Conservation (phyloP, 1,284 basidiomycete species). For the Naganishia liquefaciens region DNA sequence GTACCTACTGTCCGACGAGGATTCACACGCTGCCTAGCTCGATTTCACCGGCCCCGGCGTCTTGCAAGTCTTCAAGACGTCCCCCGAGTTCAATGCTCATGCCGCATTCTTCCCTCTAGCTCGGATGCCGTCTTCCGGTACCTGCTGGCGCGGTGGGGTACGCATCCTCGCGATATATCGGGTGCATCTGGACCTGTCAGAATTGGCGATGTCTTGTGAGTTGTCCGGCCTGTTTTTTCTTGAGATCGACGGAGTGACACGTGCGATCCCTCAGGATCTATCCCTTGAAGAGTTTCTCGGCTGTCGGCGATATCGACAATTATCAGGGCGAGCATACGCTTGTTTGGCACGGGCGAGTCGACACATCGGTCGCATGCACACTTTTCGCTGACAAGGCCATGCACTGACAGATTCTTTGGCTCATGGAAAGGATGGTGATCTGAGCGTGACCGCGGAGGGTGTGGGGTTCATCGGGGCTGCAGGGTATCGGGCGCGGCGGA, state of each 20-base stretch:
- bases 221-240: neutral
- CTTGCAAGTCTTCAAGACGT: constrained; percentile 15
- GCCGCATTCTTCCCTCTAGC: neutral
- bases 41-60: constrained; percentile 34
- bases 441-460: no score
- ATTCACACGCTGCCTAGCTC: constrained; percentile 11
- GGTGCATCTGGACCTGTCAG: constrained; percentile 25
- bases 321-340: constrained; percentile 23
- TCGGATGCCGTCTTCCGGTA: constrained; percentile 34
- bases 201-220: constrained; percentile 37
- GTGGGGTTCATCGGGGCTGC: no score
- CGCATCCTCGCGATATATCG: constrained; percentile 31
- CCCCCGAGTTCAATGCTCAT: neutral
- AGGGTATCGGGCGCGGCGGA: no score
- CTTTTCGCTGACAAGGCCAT: neutral
- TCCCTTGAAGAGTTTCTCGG: constrained; percentile 20
- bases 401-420: constrained; percentile 24
- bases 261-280: constrained; percentile 11
- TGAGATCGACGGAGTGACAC: neutral
- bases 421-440: constrained; percentile 16
- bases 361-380: no score
- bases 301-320: constrained; percentile 4
- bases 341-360: constrained; percentile 26
- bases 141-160: constrained; percentile 33
- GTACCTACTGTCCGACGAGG: neutral